Percentiles rank a stretch among this genome's conserved stretches.
Conservation (phyloP, 2,329 filamentous ascomycete species). For the Monilinia polystroma region DNA sequence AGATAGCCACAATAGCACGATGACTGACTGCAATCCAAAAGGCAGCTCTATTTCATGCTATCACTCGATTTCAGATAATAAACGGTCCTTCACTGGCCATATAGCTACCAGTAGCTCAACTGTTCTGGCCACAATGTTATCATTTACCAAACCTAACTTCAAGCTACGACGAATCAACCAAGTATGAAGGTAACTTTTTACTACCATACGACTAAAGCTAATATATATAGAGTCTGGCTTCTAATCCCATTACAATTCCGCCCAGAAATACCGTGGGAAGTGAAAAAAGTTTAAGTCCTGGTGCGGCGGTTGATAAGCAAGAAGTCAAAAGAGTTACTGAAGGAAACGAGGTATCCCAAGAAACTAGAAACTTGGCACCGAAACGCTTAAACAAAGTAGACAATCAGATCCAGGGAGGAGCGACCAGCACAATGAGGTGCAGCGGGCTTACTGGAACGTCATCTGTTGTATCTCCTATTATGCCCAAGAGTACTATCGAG, state of each 20-base stretch:
- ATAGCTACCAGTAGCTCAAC: background rate
- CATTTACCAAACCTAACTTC: background rate
- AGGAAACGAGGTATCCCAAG: background rate
- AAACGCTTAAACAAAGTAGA: background rate
- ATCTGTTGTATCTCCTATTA: background rate
- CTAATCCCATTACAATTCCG: background rate
- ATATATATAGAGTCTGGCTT: background rate
- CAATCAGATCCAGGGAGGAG: background rate
- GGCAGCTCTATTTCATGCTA: too few species aligned
- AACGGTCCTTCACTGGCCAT: background rate
- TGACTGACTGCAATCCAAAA: background rate
- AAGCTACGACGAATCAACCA: background rate
- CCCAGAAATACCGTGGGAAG: background rate
- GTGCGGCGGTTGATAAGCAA: background rate
- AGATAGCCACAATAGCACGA: background rate
- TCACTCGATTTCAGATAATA: background rate
- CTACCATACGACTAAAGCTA: background rate
- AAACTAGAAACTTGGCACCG: background rate
- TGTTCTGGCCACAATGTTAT: background rate
- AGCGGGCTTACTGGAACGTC: too few species aligned
- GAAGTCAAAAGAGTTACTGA: background rate
- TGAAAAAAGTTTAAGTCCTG: background rate
- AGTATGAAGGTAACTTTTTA: background rate
- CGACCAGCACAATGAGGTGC: accelerated
- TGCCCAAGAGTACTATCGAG: background rate